phyloP scores from a whole-genome alignment of 2,329 filamentous ascomycete genomes.

The Spiromastix sp. region DNA sequence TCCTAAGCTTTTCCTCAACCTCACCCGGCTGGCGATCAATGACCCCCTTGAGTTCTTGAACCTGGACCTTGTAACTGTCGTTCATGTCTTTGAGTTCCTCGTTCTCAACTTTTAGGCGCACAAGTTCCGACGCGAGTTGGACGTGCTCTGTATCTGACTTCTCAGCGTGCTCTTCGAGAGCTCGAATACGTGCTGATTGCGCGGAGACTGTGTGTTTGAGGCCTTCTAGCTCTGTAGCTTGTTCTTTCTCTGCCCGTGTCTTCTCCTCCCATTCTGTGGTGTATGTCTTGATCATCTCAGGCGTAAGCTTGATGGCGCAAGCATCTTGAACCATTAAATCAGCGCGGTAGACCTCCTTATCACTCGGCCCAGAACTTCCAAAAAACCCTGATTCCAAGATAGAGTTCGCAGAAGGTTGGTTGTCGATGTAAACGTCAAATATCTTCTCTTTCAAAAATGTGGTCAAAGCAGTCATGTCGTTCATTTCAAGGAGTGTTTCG shows the following conservation, averaged over 20 bases:
- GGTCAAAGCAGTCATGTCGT: slow-evolving; percentile 83
- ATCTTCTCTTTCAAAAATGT: slow-evolving; percentile 86
- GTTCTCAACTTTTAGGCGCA: slow-evolving; percentile 87
- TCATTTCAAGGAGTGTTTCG: slow-evolving; percentile 64
- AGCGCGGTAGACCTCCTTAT: slow-evolving; percentile 92
- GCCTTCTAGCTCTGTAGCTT: slow-evolving; percentile 68
- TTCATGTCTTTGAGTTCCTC: slow-evolving; percentile 82
- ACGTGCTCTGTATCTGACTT: slow-evolving; percentile 85
- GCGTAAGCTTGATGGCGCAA: slow-evolving; percentile 74
- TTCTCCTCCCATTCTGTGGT: slow-evolving; percentile 87
- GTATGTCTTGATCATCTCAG: slow-evolving; percentile 71
- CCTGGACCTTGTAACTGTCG: slow-evolving; percentile 75
- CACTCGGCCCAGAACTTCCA: slow-evolving; percentile 74
- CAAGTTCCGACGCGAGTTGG: slow-evolving; percentile 78
- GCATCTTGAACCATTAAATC: slow-evolving; percentile 90
- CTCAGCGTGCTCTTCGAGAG: slow-evolving; percentile 78
- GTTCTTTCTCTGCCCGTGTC: slow-evolving; percentile 67
- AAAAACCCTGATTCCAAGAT: slow-evolving; percentile 97
- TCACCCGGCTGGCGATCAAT: slow-evolving; percentile 85
- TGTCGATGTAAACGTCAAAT: slow-evolving; percentile 96
- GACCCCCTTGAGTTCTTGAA: slow-evolving; percentile 71
- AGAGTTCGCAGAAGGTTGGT: slow-evolving; percentile 80
- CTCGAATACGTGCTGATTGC: slow-evolving; percentile 66
- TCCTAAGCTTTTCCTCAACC: slow-evolving; percentile 69
- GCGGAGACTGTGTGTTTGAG: slow-evolving; percentile 57